Evolutionary conservation across 106 monocot species (phyloP).

Genomic region (Dactylorhiza incarnata): DNA sequence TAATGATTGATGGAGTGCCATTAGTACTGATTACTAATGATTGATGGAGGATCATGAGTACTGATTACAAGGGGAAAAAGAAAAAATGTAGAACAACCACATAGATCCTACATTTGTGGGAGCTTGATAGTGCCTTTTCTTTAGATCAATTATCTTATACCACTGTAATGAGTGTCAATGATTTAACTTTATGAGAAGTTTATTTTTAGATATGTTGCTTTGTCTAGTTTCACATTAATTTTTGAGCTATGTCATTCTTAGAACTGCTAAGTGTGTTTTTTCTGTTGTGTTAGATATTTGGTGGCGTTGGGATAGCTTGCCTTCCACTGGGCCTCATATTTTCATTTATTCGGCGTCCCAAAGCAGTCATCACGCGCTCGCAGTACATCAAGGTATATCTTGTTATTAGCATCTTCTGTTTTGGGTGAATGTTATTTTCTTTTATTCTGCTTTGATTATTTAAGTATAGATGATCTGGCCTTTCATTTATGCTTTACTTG

Average conservation of each 20-base stretch:
- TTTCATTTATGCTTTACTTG: conserved; percentile 9
- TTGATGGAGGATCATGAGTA: no score
- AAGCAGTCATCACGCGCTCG: conserved; percentile 96
- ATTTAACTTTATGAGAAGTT: background rate
- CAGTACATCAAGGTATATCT: conserved; percentile 89
- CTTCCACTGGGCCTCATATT: conserved; percentile 84
- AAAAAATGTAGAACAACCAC: no score
- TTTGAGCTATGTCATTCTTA: background rate
- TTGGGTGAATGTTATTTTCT: background rate
- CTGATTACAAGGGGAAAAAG: no score
- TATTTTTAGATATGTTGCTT: background rate
- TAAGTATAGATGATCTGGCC: background rate
- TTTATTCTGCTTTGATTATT: background rate
- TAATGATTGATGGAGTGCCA: no score
- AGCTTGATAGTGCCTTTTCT: background rate
- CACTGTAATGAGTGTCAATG: background rate
- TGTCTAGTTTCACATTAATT: background rate
- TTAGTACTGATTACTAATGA: no score
- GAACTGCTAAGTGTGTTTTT: background rate
- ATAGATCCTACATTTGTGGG: no score
- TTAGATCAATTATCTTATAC: background rate
- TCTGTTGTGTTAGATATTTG: conserved; percentile 57
- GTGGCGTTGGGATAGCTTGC: conserved; percentile 84
- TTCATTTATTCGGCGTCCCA: conserved; percentile 83
- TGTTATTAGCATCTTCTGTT: background rate